These are phyloP conservation scores for Pythium pyrilobum DNA, from an alignment of 352 stramenopile species.

Conservation along the genomic window DNA sequence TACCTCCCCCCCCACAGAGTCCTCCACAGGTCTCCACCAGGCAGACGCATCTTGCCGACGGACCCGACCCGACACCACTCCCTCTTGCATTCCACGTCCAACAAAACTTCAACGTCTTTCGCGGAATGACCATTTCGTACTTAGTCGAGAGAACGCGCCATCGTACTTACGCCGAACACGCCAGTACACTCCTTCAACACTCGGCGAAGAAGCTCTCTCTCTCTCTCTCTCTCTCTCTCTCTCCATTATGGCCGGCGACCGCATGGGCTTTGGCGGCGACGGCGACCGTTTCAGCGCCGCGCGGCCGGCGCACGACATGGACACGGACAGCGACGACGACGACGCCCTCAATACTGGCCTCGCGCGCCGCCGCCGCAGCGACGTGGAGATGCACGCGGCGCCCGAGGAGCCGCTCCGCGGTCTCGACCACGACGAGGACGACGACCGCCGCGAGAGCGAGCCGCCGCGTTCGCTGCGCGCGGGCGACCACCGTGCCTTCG, in stretches of 20 bases:
- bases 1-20: too few relatives aligned
- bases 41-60: too few relatives aligned
- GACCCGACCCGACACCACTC: too few relatives aligned
- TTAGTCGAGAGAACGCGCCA: not conserved
- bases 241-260: slow-evolving; percentile 52
- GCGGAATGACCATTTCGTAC: not conserved
- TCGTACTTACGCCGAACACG: not conserved
- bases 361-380: not conserved
- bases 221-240: not conserved
- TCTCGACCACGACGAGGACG: not conserved
- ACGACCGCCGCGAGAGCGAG: not conserved
- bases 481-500: not conserved
- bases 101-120: too few relatives aligned
- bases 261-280: slow-evolving; percentile 26
- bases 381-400: slow-evolving; percentile 17
- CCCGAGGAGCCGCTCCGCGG: not conserved
- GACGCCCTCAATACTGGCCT: not conserved
- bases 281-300: slow-evolving; percentile 11
- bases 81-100: too few relatives aligned
- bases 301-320: slow-evolving; percentile 11
- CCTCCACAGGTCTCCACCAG: too few relatives aligned
- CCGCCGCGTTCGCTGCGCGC: not conserved
- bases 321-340: slow-evolving; percentile 12
- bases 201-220: too few relatives aligned
- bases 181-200: slow-evolving; percentile 14